Percentiles rank a stretch among this genome's conserved stretches.
Conservation (phyloP, 129 eudicot species). For the Artemisia argyi region DNA sequence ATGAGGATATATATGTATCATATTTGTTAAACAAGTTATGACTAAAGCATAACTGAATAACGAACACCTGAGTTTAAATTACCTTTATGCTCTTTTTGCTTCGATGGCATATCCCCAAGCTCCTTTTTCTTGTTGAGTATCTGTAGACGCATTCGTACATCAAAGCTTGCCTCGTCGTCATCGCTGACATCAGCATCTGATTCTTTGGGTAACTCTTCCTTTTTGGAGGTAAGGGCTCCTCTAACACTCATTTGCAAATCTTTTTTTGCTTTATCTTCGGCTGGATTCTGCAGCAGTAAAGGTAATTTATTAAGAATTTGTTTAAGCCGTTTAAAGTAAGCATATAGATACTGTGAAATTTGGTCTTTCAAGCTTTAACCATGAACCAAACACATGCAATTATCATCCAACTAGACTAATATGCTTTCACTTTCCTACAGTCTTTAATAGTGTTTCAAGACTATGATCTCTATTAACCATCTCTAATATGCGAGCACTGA, state of each 20-base stretch:
- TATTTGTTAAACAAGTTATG: too few species aligned
- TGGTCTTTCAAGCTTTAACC: background rate
- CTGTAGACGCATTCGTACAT: slow-evolving; percentile 88
- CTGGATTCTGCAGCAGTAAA: slow-evolving; percentile 46
- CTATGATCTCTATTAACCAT: slow-evolving; percentile 10
- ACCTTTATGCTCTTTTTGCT: slow-evolving; percentile 58
- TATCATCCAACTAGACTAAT: slow-evolving; percentile 10
- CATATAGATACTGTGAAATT: background rate
- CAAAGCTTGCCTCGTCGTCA: slow-evolving; percentile 75
- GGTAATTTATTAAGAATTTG: background rate
- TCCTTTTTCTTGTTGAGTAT: slow-evolving; percentile 70
- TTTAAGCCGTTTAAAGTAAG: background rate
- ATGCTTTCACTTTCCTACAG: slow-evolving; percentile 12
- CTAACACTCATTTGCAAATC: slow-evolving; percentile 72
- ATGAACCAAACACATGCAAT: background rate
- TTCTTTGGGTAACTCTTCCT: slow-evolving; percentile 53
- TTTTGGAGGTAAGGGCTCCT: slow-evolving; percentile 70
- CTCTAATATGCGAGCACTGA: background rate
- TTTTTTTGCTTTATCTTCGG: slow-evolving; percentile 54
- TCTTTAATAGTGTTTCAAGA: slow-evolving; percentile 1
- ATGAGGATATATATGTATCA: background rate
- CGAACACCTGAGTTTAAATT: slow-evolving; percentile 4
- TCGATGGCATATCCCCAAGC: slow-evolving; percentile 61
- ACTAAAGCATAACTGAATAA: too few species aligned
- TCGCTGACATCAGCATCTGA: slow-evolving; percentile 53